phyloP scores from a whole-genome alignment of 2,329 filamentous ascomycete species.

The Ophiosphaerella narmari region DNA sequence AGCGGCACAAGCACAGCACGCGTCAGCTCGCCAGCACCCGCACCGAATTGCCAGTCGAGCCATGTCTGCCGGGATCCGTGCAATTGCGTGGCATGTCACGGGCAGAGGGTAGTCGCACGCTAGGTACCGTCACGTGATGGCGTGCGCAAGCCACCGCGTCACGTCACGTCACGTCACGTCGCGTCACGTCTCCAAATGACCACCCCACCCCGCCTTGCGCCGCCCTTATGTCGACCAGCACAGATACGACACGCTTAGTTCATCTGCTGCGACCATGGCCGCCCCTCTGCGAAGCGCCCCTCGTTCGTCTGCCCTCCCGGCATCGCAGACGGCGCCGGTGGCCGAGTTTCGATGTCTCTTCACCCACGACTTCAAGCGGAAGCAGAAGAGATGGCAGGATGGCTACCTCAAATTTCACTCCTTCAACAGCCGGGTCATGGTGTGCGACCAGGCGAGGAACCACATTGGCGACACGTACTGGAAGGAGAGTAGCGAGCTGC shows the following conservation, averaged over 20 bases:
- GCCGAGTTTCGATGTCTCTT: slow-evolving; percentile 85
- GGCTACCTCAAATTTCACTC: slow-evolving; percentile 84
- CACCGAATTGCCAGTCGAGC: not conserved
- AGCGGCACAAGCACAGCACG: not conserved
- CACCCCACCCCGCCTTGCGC: slow-evolving; percentile 3
- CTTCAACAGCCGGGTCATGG: slow-evolving; percentile 90
- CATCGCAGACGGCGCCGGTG: slow-evolving; percentile 71
- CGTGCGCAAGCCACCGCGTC: slow-evolving; percentile 7
- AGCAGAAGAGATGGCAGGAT: slow-evolving; percentile 94
- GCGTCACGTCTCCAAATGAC: slow-evolving; percentile 1
- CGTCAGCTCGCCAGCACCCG: not conserved
- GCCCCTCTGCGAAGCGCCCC: not conserved
- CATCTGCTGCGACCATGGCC: slow-evolving; percentile 9
- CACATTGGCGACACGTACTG: slow-evolving; percentile 86
- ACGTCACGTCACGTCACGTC: slow-evolving; percentile 3
- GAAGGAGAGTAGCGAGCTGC: slow-evolving; percentile 69
- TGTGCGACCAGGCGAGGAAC: slow-evolving; percentile 80
- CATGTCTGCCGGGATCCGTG: slow-evolving; percentile 2
- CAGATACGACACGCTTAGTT: too few species aligned
- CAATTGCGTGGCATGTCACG: not conserved
- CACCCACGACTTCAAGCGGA: slow-evolving; percentile 81
- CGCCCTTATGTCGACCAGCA: too few species aligned
- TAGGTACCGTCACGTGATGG: too few species aligned
- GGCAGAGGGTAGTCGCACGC: too few species aligned
- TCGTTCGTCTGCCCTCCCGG: slow-evolving; percentile 45